Evolutionary conservation across 1,139 yeast genomes (phyloP).

Genomic region (Zygoascus sp.): DNA sequence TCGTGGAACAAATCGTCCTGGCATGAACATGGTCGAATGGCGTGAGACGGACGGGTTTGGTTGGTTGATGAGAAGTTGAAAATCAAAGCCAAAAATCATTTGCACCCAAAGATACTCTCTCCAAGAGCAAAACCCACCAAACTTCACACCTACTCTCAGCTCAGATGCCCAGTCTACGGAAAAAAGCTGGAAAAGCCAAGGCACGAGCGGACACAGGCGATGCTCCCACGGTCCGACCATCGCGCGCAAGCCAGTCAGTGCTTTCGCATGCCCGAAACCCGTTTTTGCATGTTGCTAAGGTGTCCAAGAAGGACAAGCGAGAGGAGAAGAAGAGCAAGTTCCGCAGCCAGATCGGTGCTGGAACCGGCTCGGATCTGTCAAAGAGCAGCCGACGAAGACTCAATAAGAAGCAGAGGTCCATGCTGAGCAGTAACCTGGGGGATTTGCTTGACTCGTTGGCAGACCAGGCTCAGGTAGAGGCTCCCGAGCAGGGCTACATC

Average conservation of each 20-base stretch:
- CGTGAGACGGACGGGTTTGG: too few relatives aligned
- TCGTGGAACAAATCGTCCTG: not conserved
- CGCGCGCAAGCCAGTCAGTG: constrained; percentile 11
- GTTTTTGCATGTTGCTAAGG: constrained; percentile 25
- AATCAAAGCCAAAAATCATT: not conserved
- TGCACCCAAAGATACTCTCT: not conserved
- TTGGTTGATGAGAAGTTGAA: not conserved
- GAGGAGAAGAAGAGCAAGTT: constrained; percentile 22
- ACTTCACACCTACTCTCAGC: not conserved
- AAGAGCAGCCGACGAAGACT: constrained; percentile 28
- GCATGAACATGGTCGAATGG: not conserved
- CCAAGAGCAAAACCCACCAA: not conserved
- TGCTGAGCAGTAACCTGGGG: constrained; percentile 31
- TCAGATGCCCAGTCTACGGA: constrained; percentile 8
- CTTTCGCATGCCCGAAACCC: constrained; percentile 21
- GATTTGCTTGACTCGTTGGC: constrained; percentile 33
- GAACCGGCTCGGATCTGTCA: constrained; percentile 23
- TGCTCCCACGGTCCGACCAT: not conserved
- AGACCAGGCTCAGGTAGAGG: constrained; percentile 17
- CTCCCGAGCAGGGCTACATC: constrained; percentile 16
- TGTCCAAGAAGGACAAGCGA: constrained; percentile 30
- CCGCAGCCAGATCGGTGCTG: constrained; percentile 15
- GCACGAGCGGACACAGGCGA: constrained; percentile 8
- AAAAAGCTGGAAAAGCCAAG: constrained; percentile 17
- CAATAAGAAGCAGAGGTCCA: constrained; percentile 27